Base-by-base conservation (phyloP, 2,329 filamentous ascomycete genomes). In the Ophiostoma populinum region DNA sequence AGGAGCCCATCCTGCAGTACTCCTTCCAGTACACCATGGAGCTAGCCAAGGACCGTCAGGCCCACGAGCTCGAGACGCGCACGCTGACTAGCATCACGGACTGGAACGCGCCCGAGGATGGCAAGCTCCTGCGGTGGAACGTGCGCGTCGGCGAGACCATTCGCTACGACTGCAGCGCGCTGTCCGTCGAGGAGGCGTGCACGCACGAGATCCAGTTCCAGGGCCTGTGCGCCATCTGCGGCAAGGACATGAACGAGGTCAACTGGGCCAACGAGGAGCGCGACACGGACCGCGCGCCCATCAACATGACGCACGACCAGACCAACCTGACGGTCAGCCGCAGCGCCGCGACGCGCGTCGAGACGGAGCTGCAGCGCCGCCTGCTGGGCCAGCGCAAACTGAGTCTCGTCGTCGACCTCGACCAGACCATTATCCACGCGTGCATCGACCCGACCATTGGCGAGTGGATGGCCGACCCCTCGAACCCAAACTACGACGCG, bases 381-480 rank as follows among this genome's bases (percentile, higher is more conserved):
- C 63, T 98, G 27, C 62, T 98, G 28, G 67, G 75, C 40, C 71
- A 79, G 42, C 73, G 79, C 46, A 93, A 92, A 58, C 67, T 98
- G 29, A 92, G 81, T 30, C 66, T 98, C 29, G 90, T 98, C 18
- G 90, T 98, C 46, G 90, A 98, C 63, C 65, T 98, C 36, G 90
- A 98, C 53, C 87, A 95, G 61, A 98, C 90, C 38, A 90, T 98
- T 49, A 98, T 98, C 45, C 90, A 98, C 55, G 90, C 90, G 18
- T 93, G 85, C 42, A 92, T 95, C 49, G 90, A 98, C 47, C 87
- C 86, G 6, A 98, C 90, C 1, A 77, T 98, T 36, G 85, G 78
- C 43, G 87, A 98, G 53, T 98, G 90, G 90, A 81, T 92, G 62
- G 68, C 73, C 33, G 86, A 98, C 53, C 72, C 77, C 17, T 66